phyloP scores from a whole-genome alignment of 139 green algal genomes.

The Coelastrella sp. region DNA sequence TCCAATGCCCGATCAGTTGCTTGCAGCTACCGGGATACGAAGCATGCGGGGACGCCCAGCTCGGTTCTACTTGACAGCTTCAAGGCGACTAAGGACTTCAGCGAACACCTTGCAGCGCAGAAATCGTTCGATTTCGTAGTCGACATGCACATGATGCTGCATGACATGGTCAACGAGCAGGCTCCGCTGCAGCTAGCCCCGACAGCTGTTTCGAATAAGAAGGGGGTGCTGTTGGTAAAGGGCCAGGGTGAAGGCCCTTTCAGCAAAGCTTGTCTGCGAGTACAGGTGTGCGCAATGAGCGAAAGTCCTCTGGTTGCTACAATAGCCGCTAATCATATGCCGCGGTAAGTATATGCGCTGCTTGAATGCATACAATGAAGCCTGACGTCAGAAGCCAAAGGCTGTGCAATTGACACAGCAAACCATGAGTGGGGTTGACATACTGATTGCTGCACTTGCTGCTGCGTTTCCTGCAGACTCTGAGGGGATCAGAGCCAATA shows the following conservation, averaged over 20 bases:
- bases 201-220: background rate
- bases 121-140: background rate
- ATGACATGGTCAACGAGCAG: slow-evolving; percentile 10
- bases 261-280: background rate
- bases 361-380: background rate
- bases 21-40: background rate
- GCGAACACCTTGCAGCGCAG: background rate
- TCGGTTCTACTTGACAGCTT: slow-evolving; percentile 7
- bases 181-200: slow-evolving; percentile 2
- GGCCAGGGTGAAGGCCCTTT: background rate
- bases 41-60: background rate
- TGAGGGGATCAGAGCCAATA: background rate
- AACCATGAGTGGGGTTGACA: background rate
- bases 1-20: background rate
- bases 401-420: background rate
- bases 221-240: background rate
- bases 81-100: background rate
- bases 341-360: too few relatives aligned
- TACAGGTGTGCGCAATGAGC: background rate
- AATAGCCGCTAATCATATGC: too few relatives aligned
- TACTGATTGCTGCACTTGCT: background rate
- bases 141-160: slow-evolving; percentile 7
- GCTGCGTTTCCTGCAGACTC: background rate
- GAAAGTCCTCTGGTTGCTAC: too few relatives aligned
- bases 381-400: background rate